phyloP scores from a whole-genome alignment of 768 basidiomycete species.

The Pleurotus salmoneostramineus region DNA sequence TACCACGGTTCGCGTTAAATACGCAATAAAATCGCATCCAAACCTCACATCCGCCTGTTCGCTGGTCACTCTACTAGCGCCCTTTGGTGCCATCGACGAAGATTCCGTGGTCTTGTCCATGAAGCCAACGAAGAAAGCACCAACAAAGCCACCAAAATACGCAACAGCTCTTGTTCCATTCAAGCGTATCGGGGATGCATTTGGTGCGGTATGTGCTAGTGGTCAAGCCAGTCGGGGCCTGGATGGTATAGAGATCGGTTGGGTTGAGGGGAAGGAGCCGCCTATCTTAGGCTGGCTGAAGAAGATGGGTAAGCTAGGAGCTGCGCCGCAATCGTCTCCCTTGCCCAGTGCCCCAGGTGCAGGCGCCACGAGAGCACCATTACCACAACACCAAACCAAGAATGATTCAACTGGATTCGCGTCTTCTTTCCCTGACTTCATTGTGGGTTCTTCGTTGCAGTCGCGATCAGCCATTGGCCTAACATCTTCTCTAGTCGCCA shows the following conservation, averaged over 20 bases:
- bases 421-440: conserved; percentile 60
- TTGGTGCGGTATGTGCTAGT: conserved; percentile 67
- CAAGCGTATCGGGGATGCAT: conserved; percentile 71
- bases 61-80: conserved; percentile 47
- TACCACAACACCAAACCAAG: conserved; percentile 26
- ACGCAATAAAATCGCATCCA: conserved; percentile 53
- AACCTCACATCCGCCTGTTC: conserved; percentile 46
- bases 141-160: conserved; percentile 56
- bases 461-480: conserved; percentile 6
- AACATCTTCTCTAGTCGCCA: conserved; percentile 14
- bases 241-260: conserved; percentile 62
- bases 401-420: conserved; percentile 32
- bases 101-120: conserved; percentile 65
- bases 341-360: not conserved
- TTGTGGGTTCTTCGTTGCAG: conserved; percentile 32
- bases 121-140: conserved; percentile 54
- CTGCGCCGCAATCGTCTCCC: conserved; percentile 9
- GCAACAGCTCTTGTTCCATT: conserved; percentile 76
- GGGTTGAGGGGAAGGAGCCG: conserved; percentile 76
- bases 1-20: conserved; percentile 75
- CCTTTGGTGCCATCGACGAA: conserved; percentile 62
- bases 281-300: conserved; percentile 70
- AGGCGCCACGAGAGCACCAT: conserved; percentile 15
- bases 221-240: conserved; percentile 47
- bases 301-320: conserved; percentile 62